Evolutionary conservation across 2,329 filamentous ascomycete species (phyloP).

Genomic region (Aspergillus sojae): DNA sequence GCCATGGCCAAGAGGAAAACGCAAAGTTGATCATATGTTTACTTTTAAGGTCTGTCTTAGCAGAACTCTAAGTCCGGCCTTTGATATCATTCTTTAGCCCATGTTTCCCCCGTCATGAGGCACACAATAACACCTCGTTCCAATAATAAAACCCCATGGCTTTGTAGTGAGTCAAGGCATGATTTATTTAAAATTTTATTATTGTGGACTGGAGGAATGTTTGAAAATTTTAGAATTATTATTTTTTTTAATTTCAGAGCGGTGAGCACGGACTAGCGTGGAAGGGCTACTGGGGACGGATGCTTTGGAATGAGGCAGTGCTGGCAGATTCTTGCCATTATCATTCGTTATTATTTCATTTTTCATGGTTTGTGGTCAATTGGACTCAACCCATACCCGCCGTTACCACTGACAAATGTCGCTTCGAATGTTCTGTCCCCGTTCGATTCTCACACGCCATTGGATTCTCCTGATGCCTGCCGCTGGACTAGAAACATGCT

Average conservation of each 20-base stretch:
- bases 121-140: neutral
- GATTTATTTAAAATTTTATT: neutral
- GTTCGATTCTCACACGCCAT: constrained; percentile 7
- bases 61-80: constrained; percentile 1
- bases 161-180: constrained; percentile 10
- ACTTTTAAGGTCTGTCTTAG: constrained; percentile 4
- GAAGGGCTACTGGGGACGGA: constrained; percentile 16
- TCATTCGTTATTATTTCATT: constrained; percentile 6
- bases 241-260: constrained; percentile 13
- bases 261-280: constrained; percentile 23
- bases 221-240: neutral
- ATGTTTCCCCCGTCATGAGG: neutral
- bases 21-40: constrained; percentile 5
- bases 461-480: constrained; percentile 2
- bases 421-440: constrained; percentile 6
- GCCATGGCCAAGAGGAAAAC: neutral
- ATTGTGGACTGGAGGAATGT: neutral
- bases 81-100: neutral
- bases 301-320: constrained; percentile 27
- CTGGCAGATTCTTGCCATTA: constrained; percentile 18
- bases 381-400: constrained; percentile 3
- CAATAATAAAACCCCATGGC: neutral
- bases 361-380: constrained; percentile 11
- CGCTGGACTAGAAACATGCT: neutral
- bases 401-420: constrained; percentile 10